A percentile compares a stretch with the other conserved stretches of the same genome.
Conservation (phyloP, 257 asterid species). For the Nemophila menziesii region DNA sequence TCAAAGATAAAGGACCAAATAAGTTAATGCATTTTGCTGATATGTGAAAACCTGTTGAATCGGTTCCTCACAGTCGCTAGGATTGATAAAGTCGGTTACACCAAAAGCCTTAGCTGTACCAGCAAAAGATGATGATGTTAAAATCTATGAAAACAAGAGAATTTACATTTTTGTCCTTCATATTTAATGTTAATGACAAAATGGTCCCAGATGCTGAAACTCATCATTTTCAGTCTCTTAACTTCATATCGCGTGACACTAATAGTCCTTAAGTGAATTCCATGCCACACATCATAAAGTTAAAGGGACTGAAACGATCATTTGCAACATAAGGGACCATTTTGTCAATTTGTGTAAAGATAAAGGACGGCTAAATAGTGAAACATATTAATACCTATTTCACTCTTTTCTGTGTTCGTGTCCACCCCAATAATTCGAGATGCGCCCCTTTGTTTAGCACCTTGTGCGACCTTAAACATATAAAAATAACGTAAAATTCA, state of each 20-base stretch:
- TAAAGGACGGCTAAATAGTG: slow-evolving; percentile 1
- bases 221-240: no score
- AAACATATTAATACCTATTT: slow-evolving; percentile 33
- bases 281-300: no score
- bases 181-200: no score
- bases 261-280: no score
- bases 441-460: slow-evolving; percentile 83
- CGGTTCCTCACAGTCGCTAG: slow-evolving; percentile 65
- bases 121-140: slow-evolving; percentile 7
- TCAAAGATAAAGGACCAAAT: no score
- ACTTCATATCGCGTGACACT: no score
- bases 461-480: slow-evolving; percentile 75
- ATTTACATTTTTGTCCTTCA: no score
- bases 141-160: no score
- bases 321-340: not conserved
- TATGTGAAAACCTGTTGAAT: slow-evolving; percentile 60
- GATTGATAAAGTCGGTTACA: slow-evolving; percentile 70
- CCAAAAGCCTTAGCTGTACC: slow-evolving; percentile 76
- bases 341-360: slow-evolving; percentile 1
- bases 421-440: slow-evolving; percentile 84
- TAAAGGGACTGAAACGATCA: no score
- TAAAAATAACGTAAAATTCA: slow-evolving; percentile 2
- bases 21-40: slow-evolving; percentile 1
- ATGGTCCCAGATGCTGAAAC: no score
- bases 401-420: slow-evolving; percentile 52